Evolutionary conservation across 2,329 filamentous ascomycete species (phyloP).

Genomic region (Talaromyces sp.): DNA sequence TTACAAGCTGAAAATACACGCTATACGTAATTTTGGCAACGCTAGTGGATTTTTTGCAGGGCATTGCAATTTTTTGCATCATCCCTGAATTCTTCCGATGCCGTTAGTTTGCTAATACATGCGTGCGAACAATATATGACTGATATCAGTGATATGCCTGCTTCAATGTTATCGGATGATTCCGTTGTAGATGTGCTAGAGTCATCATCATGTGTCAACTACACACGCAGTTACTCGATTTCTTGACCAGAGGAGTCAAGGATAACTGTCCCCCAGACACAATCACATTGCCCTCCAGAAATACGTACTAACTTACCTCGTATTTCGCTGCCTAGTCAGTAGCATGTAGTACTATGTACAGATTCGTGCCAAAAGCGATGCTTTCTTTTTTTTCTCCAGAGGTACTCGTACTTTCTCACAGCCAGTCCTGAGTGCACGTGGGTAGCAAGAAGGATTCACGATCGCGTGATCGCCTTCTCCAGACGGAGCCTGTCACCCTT

Average conservation of each 20-base stretch:
- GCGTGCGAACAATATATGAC: not conserved
- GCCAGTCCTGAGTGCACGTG: constrained; percentile 14
- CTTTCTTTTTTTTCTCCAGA: not conserved
- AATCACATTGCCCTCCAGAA: not conserved
- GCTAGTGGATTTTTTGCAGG: not conserved
- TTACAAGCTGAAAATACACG: not conserved
- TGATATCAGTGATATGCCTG: not conserved
- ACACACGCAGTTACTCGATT: not conserved
- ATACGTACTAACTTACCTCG: not conserved
- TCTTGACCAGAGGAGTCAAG: not conserved
- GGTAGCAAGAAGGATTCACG: not conserved
- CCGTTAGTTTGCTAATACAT: not conserved
- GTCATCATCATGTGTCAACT: not conserved
- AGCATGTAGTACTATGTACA: not conserved
- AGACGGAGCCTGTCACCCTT: constrained; percentile 2
- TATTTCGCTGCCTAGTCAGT: not conserved
- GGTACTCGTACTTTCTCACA: not conserved
- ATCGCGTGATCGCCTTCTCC: constrained; percentile 13
- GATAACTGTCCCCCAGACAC: not conserved
- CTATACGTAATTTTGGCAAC: not conserved
- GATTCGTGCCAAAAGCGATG: not conserved
- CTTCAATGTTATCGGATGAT: not conserved
- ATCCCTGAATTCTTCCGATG: constrained; percentile 3
- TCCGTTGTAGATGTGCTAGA: not conserved
- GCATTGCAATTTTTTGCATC: not conserved